Base-by-base conservation (phyloP, 2,329 filamentous ascomycete species). In the Aspergillus versicolor region DNA sequence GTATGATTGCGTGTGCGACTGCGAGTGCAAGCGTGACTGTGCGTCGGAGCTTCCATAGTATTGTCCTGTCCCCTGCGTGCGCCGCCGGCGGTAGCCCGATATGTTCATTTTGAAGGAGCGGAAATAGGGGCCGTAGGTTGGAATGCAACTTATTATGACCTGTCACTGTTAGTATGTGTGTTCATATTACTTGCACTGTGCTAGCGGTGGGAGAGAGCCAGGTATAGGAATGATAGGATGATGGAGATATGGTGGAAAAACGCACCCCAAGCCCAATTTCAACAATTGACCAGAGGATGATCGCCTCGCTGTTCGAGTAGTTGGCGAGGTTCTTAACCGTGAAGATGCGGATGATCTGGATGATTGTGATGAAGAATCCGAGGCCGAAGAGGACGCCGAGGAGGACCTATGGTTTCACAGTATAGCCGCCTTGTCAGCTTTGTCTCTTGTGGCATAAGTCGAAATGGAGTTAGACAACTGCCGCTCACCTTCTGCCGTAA, bases 331-430 rank as follows among this genome's bases (percentile, higher is more conserved):
- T 73, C 38, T 71, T 70, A 59, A 83, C 76, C n/a, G 77, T 81
- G 55, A 77, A 74, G 56, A 82, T 79, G 13, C 80, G 80, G 58
- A 83, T 73, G 55, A 81, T 75, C 61, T 82, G 80, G 55, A 82
- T 79, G 46, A 79, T 60, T 5, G 78, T 81, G 43, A 82, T 75
- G 68, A 83, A 82, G 51, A 79, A 67, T n/a, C 81, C 81, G 22
- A 83, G 71, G 3, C 73, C 71, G 63, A 82, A 82, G 27, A 82
- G 69, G 5, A 67, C 67, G 0, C 75, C 67, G 0, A 82, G 69
- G 3, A 78, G 72, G 3, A 75, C 44, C 65, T 81, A 0, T 27
- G 2, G 24, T 27, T 73, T 9, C 4, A n/a, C 24, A 21, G 38
- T 30, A 12, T 53, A 27, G 24, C 3, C 8, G 24, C 24, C 24